A percentile compares a stretch with the other conserved stretches of the same genome.
Conservation (phyloP, 257 asterid genomes). For the Ocimum tenuiflorum region DNA sequence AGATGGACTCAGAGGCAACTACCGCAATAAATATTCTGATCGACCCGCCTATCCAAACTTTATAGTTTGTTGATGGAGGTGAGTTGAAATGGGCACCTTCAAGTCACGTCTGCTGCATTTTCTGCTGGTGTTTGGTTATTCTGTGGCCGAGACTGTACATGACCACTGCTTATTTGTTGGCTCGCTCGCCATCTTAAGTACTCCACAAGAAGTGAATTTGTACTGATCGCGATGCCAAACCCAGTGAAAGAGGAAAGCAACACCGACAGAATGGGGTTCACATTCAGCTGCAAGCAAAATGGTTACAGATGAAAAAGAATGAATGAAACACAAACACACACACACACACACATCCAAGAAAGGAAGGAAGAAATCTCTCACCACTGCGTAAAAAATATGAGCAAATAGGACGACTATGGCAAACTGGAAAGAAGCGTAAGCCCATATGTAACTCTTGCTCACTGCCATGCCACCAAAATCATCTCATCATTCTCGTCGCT, state of each 20-base stretch:
- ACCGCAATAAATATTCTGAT: too few relatives aligned
- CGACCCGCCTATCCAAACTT: too few relatives aligned
- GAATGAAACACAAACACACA: too few relatives aligned
- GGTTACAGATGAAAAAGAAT: neutral
- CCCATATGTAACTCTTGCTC: conserved; percentile 94
- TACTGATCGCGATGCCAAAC: conserved; percentile 85
- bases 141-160: conserved; percentile 9
- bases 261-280: conserved; percentile 68
- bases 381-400: conserved; percentile 82
- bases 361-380: conserved; percentile 28
- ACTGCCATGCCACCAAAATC: conserved; percentile 64
- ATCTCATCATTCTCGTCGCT: neutral
- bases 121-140: conserved; percentile 31
- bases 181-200: conserved; percentile 81
- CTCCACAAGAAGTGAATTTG: conserved; percentile 84
- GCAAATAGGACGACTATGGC: conserved; percentile 90
- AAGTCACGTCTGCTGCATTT: too few relatives aligned
- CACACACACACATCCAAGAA: neutral
- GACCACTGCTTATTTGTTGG: conserved; percentile 22
- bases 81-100: too few relatives aligned
- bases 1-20: too few relatives aligned
- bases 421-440: conserved; percentile 94
- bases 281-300: conserved; percentile 58
- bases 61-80: conserved; percentile 22
- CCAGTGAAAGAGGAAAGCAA: conserved; percentile 96